A percentile compares a stretch with the other conserved stretches of the same genome.
These are phyloP conservation scores for Tetrahymena malaccensis DNA, from an alignment of 73 alveolate genomes.

Conservation along the genomic window DNA sequence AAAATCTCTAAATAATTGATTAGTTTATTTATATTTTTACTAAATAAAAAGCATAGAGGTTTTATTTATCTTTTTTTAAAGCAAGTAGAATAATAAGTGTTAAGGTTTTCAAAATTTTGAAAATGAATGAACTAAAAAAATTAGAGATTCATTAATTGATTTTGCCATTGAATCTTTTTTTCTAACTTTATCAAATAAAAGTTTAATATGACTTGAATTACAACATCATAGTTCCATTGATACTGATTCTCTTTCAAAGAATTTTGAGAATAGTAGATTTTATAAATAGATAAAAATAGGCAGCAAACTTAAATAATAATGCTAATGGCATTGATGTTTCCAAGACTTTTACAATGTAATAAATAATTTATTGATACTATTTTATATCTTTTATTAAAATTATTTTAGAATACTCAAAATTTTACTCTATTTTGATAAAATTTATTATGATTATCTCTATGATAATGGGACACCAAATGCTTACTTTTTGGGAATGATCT, in stretches of 20 bases:
- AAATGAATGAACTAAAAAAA: not conserved
- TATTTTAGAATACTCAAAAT: not conserved
- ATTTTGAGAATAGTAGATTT: not conserved
- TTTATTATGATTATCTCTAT: not conserved
- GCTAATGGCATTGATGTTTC: not conserved
- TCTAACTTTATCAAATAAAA: not conserved
- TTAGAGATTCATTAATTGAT: not conserved
- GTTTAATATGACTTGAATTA: not conserved
- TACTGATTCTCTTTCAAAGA: not conserved
- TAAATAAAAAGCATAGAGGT: no score
- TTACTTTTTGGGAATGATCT: not conserved
- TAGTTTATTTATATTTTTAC: no score
- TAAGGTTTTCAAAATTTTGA: not conserved
- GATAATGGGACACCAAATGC: not conserved
- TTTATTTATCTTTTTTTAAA: no score
- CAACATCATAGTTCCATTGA: not conserved
- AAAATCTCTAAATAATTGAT: no score
- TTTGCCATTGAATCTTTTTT: not conserved
- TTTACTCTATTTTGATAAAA: not conserved
- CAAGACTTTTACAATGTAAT: not conserved
- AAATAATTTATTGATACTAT: no score
- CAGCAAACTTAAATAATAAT: not conserved
- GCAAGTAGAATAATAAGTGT: not conserved
- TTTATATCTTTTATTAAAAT: not conserved
- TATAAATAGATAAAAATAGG: not conserved